Evolutionary conservation across 2,329 filamentous ascomycete species (phyloP), one percentile per base, ranked within the genome.

Genomic region (Clarireedia hainanense): DNA sequence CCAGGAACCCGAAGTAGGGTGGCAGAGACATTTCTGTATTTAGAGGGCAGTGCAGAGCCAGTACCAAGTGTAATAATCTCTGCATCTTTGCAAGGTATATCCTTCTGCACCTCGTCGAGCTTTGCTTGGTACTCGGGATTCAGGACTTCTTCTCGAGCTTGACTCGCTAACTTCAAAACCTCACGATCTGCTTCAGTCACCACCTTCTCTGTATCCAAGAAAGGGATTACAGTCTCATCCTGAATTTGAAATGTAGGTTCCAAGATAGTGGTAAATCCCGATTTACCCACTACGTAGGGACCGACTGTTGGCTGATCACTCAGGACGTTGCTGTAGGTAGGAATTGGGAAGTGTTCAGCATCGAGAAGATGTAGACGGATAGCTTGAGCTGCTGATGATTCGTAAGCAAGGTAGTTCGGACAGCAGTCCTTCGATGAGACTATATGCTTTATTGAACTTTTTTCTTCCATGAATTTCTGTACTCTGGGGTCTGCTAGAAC

Each of bases 11-110:
- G 81, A 46, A 99, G 73, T 4, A 99, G 76, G 0, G 91, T 96
- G 2, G 85, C 84, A 10, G 92, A 96, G 20, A 99, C 94, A 69
- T 97, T 99, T 64, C 94, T 88, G 70, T 96, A 94, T 69, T 95
- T 95, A 36, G 90, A 95, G 1, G 94, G 94, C 15, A 88, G 69
- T 0, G 92, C 88, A 3, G 92, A 97, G 7, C 94, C 94, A 2
- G 94, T 99, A 5, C 94, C 94, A 0, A 99, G 80, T 1, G 91
- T 83, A 40, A 91, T 86, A 49, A 99, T 82, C 70, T 96, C 91
- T 0, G 86, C 83, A 64, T 96, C 85, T 36, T 81, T 78, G 61
- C 83, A 81, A 2, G 88, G 87, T 2, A 95, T 80, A 58, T 84
- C 80, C n/a, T 78, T 72, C 60, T 85, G 81, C 12, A 76, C 70